Conservation (phyloP, 805 yeast species). For the Suhomyces pyralidae region DNA sequence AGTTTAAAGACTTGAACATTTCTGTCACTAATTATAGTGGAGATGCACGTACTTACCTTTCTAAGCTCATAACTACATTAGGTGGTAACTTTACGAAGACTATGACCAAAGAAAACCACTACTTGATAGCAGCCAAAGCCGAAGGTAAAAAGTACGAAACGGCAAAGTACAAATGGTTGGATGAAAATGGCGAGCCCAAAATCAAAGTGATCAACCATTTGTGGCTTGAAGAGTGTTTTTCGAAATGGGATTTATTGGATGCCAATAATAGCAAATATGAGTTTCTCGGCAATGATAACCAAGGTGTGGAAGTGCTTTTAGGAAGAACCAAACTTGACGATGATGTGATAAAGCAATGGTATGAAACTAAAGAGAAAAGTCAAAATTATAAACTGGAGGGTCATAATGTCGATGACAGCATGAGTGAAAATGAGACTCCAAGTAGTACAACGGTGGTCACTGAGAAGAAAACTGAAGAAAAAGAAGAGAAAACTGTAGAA, state of each 20-base stretch:
- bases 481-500: background rate
- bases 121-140: conserved; percentile 64
- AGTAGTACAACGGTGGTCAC: too few relatives aligned
- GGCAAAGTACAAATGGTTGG: conserved; percentile 60
- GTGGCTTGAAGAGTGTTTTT: conserved; percentile 84
- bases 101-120: conserved; percentile 63
- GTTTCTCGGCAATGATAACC: conserved; percentile 40
- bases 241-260: conserved; percentile 55
- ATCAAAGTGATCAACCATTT: conserved; percentile 68
- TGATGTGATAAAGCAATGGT: conserved; percentile 40
- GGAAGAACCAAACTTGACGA: conserved; percentile 50
- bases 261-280: conserved; percentile 45
- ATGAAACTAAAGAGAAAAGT: conserved; percentile 12
- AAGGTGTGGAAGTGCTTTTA: conserved; percentile 43
- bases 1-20: conserved; percentile 52
- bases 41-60: conserved; percentile 73
- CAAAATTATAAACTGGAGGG: conserved; percentile 6
- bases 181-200: conserved; percentile 18
- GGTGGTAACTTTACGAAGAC: conserved; percentile 79
- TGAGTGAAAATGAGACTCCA: conserved; percentile 22
- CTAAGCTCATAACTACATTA: conserved; percentile 55
- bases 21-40: conserved; percentile 83
- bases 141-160: conserved; percentile 74
- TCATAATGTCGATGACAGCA: conserved; percentile 26
- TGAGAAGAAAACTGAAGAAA: conserved; percentile 8